Conservation (phyloP, 1,284 basidiomycete species). For the Rhodotorula sp. region DNA sequence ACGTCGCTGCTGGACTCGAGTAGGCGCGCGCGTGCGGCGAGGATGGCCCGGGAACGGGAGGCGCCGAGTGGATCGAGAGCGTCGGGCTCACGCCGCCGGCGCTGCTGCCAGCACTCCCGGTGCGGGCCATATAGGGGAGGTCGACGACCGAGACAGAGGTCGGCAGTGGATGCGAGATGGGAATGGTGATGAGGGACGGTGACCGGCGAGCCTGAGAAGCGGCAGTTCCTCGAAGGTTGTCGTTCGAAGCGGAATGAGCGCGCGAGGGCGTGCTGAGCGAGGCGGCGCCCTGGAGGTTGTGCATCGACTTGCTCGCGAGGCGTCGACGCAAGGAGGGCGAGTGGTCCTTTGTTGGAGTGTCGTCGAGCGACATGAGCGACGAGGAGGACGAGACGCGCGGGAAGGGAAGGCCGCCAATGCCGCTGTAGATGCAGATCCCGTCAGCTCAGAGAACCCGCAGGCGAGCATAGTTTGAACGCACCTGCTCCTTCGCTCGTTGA, state of each 20-base stretch:
- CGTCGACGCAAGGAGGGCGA: constrained; percentile 38
- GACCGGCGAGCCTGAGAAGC: constrained; percentile 18
- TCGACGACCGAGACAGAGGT: constrained; percentile 8
- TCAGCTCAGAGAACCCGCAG: neutral
- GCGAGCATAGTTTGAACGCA: constrained; percentile 1
- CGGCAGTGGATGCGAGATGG: constrained; percentile 1
- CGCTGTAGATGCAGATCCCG: neutral
- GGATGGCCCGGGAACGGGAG: constrained; percentile 1
- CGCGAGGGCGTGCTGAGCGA: constrained; percentile 12
- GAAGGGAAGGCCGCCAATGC: constrained; percentile 26
- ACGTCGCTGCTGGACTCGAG: neutral
- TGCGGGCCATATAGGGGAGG: neutral
- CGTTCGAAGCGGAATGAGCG: constrained; percentile 29
- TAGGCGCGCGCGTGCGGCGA: neutral
- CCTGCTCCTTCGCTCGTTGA: constrained; percentile 44
- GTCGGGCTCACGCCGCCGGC: constrained; percentile 6
- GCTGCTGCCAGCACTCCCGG: neutral
- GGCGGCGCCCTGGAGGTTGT: constrained; percentile 40
- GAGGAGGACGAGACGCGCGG: constrained; percentile 40
- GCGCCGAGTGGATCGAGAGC: constrained; percentile 2
- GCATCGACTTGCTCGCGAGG: constrained; percentile 44
- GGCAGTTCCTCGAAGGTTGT: constrained; percentile 21
- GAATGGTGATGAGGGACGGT: constrained; percentile 21
- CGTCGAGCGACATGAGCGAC: constrained; percentile 46
- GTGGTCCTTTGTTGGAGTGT: constrained; percentile 41